These are phyloP conservation scores for Biscogniauxia mediterranea DNA, from an alignment of 2,329 filamentous ascomycete species.

Conservation along the genomic window DNA sequence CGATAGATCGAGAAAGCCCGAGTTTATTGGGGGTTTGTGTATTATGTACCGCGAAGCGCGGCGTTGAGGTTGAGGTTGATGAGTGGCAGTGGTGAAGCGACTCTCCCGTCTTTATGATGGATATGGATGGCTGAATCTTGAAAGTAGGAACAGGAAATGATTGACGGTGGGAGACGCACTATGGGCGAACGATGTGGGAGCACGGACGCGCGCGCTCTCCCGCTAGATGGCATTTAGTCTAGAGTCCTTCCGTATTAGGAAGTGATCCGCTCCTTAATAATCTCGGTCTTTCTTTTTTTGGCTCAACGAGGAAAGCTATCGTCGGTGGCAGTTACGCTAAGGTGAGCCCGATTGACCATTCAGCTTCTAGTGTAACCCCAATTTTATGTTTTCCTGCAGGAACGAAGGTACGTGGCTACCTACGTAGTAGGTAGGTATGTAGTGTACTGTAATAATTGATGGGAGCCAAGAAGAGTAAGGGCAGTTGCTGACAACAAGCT, in stretches of 20 bases:
- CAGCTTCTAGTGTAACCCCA: neutral
- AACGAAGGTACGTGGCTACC: neutral
- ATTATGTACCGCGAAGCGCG: neutral
- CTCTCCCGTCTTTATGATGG: neutral
- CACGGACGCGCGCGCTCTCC: neutral
- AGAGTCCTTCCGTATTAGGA: neutral
- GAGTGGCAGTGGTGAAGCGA: neutral
- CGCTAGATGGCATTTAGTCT: neutral
- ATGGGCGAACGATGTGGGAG: neutral
- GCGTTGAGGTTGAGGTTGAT: neutral
- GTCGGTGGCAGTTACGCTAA: neutral
- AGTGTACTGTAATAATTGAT: neutral
- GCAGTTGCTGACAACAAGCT: constrained; percentile 7
- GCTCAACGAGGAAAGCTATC: neutral
- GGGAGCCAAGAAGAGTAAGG: constrained; percentile 2
- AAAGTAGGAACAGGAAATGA: constrained; percentile 7
- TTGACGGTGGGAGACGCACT: neutral
- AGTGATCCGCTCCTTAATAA: neutral
- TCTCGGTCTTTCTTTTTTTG: neutral
- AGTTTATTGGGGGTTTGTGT: neutral
- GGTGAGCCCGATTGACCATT: neutral
- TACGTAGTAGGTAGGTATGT: too few species aligned
- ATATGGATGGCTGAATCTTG: neutral
- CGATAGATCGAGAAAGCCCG: neutral
- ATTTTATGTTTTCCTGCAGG: neutral